Evolutionary conservation across 2,329 filamentous ascomycete genomes (phyloP), one percentile per base, ranked within the genome.

Genomic region (Pseudonectria buxi): DNA sequence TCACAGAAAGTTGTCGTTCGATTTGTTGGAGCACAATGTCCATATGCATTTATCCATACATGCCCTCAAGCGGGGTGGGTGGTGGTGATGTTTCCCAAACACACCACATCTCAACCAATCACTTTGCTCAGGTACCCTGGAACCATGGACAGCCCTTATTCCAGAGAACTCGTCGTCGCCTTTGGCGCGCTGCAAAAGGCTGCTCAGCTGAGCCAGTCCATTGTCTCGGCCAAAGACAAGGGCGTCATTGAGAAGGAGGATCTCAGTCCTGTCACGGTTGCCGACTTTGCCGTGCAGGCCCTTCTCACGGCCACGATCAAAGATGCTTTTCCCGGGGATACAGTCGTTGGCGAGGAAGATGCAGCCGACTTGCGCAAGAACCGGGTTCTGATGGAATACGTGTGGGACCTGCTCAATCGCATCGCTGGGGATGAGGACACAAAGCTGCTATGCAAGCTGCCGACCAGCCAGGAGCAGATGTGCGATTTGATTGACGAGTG

Each of bases 271-370:
- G 75, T 78, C 30, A 78, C 75, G 0, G 62, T 77, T 14, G 75
- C 69, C 50, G 74, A 78, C 53, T 77, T 78, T 44, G 74, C 74
- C 35, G 68, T 76, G 38, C 74, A 78, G 47, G 72, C 72, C 1
- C 60, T 78, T 5, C 62, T 78, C 27, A 69, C 69, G 6, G 57
- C 65, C 26, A 69, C 69, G 2, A 57, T 77, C 38, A 67, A 69
- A 35, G 40, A 54, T 35, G 64, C 65, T 4, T 78, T 77, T 33
- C 74, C 74, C 0, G 33, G 45, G 6, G 72, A 78, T 49, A 48
- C 40, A 3, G 68, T 78, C 28, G 71, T 78, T 1, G 74, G 73
- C 24, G 74, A 78, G 45, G 74, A 78, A 47, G 67, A 71, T 12
- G 67, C 74, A 0, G 61, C 58, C 0, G 63, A 69, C 7, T 56